Evolutionary conservation across 1,139 yeast species (phyloP), one percentile per base, ranked within the genome.

Genomic region (Hemisphaericaspora xylanilytica): DNA sequence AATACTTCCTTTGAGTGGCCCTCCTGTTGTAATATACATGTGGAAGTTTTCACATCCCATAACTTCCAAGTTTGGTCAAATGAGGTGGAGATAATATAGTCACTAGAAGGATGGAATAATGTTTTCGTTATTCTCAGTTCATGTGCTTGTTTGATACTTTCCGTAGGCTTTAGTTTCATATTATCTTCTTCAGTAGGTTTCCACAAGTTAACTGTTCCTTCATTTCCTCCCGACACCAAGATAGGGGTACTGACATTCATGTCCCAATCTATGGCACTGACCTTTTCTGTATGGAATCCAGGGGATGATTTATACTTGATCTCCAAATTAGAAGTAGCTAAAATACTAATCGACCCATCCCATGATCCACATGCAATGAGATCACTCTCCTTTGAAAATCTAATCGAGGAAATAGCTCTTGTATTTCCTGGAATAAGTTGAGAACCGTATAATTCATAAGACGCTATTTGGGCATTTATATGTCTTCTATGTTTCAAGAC

Each of bases 41-140:
- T 44, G 8, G 58, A 52, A 2, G 67, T 75, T 9, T 65, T 63
- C 0, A 79, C 47, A 58, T 92, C 97, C 95, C 96, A 89, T 5
- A 89, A 58, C 44, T 88, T 75, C 97, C 97, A 92, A 0, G 96
- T 88, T 44, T 73, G 74, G 58, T 92, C 98, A 53, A 76, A 83
- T 0, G 97, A 88, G 0, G 96, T 85, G 17, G 89, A 73, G 0
- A 82, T 85, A 2, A 80, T 53, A 48, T 61, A 77, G 3, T 60
- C 50, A 0, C 80, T 79, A 2, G 65, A 53, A 0, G 96, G 96
- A 55, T 89, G 96, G 45, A 79, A 75, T 32, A 74, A 72, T 0
- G 81, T 62, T n/a, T 75, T 69, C 0, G 85, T 73, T 0, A 89
- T 81, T 39, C 97, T 70, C 8, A 65, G 64, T 13, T 62, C 63